phyloP scores from a whole-genome alignment of 805 yeast species.

The Blastobotrys robertii region DNA sequence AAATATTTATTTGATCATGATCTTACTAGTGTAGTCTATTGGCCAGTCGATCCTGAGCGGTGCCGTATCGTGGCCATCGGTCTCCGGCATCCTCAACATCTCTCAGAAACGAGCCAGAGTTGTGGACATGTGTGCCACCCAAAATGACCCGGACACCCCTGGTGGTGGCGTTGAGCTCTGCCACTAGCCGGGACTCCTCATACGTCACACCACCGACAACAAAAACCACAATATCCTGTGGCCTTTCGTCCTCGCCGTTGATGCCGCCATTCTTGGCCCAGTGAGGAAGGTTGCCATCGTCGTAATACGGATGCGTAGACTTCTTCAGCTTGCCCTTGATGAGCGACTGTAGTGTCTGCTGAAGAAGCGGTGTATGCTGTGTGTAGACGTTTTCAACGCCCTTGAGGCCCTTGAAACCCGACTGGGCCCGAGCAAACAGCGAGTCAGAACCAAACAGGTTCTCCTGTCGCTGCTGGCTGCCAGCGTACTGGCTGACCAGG shows the following conservation, averaged over 20 bases:
- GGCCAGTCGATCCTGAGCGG: slow-evolving; percentile 6
- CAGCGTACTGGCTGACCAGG: slow-evolving; percentile 35
- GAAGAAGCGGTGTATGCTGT: slow-evolving; percentile 80
- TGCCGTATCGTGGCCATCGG: slow-evolving; percentile 25
- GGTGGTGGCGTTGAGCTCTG: slow-evolving; percentile 48
- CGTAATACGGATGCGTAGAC: slow-evolving; percentile 36
- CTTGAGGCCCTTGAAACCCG: slow-evolving; percentile 34
- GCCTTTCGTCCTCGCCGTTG: slow-evolving; percentile 23
- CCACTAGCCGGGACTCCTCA: slow-evolving; percentile 81
- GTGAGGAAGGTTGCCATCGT: slow-evolving; percentile 24
- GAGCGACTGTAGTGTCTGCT: slow-evolving; percentile 34
- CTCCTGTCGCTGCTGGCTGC: slow-evolving; percentile 36
- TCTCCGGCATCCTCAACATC: slow-evolving; percentile 31
- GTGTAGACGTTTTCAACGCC: slow-evolving; percentile 57
- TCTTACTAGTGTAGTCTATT: slow-evolving; percentile 1
- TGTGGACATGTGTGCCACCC: slow-evolving; percentile 68
- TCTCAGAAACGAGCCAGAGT: slow-evolving; percentile 34
- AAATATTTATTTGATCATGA: not conserved
- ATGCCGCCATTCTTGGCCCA: slow-evolving; percentile 14
- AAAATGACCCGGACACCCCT: slow-evolving; percentile 56
- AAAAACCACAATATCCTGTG: slow-evolving; percentile 31
- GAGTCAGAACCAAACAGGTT: slow-evolving; percentile 31
- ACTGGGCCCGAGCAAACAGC: slow-evolving; percentile 32
- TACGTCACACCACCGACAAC: slow-evolving; percentile 81
- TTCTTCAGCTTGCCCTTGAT: slow-evolving; percentile 33